Conservation (phyloP, 2,329 filamentous ascomycete species). For the Ploettnerulaceae sp. region DNA sequence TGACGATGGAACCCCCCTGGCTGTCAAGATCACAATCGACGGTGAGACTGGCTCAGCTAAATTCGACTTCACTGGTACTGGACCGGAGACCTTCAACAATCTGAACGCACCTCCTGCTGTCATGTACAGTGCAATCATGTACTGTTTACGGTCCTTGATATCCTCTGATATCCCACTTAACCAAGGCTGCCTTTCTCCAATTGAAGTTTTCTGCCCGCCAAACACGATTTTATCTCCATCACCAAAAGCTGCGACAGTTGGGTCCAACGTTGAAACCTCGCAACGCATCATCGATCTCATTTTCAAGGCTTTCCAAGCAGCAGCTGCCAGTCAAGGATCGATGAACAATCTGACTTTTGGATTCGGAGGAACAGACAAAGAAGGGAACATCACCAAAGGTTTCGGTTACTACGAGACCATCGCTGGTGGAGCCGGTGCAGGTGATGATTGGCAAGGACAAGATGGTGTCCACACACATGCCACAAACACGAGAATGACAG, state of each 20-base stretch:
- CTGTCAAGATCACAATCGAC: conserved; percentile 69
- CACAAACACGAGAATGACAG: conserved; percentile 26
- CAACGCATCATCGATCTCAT: conserved; percentile 78
- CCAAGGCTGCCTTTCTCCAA: conserved; percentile 73
- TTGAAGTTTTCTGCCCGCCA: conserved; percentile 64
- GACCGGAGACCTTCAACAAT: conserved; percentile 69
- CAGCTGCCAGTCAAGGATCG: conserved; percentile 70
- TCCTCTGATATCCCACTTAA: conserved; percentile 76
- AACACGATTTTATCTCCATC: conserved; percentile 67
- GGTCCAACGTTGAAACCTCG: conserved; percentile 72
- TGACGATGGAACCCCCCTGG: conserved; percentile 75
- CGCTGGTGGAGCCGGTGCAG: conserved; percentile 25
- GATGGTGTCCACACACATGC: conserved; percentile 22
- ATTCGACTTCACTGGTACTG: conserved; percentile 73
- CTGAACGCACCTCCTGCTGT: conserved; percentile 76
- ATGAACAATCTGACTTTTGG: conserved; percentile 80
- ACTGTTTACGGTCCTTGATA: conserved; percentile 73
- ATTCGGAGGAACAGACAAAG: conserved; percentile 59
- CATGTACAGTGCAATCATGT: conserved; percentile 77
- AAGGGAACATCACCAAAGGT: conserved; percentile 56
- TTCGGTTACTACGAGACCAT: conserved; percentile 57
- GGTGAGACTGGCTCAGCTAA: conserved; percentile 64
- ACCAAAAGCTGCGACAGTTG: conserved; percentile 70
- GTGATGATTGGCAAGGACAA: conserved; percentile 20
- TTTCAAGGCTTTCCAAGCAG: conserved; percentile 69